Base-by-base conservation (phyloP, 495 filamentous ascomycete genomes). In the Tuber indicum region DNA sequence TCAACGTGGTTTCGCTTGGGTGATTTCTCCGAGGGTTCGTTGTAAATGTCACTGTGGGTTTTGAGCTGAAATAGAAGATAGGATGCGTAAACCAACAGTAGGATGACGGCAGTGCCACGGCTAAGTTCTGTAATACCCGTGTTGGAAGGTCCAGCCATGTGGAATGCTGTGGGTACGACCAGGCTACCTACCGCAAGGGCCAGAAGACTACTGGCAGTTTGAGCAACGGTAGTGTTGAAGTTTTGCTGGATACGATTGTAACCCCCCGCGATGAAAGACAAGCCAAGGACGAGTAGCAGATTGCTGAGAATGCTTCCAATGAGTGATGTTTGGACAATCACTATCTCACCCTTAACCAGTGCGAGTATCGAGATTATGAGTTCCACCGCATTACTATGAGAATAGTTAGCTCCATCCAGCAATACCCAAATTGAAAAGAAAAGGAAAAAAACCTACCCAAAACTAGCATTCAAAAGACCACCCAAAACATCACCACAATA, bases 201-300 rank as follows among this genome's bases (percentile, higher is more conserved):
- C 2, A 98, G 87, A 21, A 98, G 84, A 85, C 90, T 92, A 43
- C 94, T 90, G 1, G 94, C 94, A 0, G 94, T 98, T 83, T 97
- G 93, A 1, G 94, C 94, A n/a, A 98, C 94, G 3, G 91, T 92
- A 2, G 92, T 89, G 85, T 98, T 98, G 88, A 98, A 98, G 83
- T 89, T 90, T 79, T 98, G 94, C 82, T 97, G 92, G 45, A 88
- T 77, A 36, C 94, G 90, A 72, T 91, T 90, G 71, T 96, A 84
- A 44, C 94, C 94, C 45, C 94, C 94, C 72, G 92, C 92, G 85
- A 96, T 93, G 87, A 98, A 98, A 83, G 91, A 94, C 91, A 96
- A 94, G 26, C 94, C 94, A 86, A 97, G 86, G 49, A 98, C 95
- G 32, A 98, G 88, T 8, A 98, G 91, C 72, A 98, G 85, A 83